These are phyloP conservation scores for Neurospora crassa DNA, from an alignment of 2,329 filamentous ascomycete species.

Conservation along the genomic window DNA sequence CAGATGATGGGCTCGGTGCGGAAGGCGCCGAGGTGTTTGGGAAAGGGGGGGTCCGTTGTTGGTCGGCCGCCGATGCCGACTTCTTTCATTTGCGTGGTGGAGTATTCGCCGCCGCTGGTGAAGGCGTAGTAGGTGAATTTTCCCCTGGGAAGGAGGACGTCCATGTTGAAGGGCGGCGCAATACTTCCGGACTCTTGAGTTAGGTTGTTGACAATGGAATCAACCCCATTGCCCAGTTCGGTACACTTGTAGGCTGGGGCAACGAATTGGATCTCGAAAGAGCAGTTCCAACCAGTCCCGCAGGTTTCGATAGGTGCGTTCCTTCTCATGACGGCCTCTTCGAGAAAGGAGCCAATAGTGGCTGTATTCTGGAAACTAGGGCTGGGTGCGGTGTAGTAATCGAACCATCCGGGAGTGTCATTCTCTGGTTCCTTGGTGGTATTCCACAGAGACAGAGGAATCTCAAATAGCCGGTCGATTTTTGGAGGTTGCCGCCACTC, in stretches of 20 bases:
- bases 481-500: constrained; percentile 17
- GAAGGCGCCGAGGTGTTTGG: constrained; percentile 25
- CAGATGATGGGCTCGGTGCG: constrained; percentile 29
- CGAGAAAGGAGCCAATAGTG: constrained; percentile 18
- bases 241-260: constrained; percentile 31
- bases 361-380: constrained; percentile 16
- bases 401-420: constrained; percentile 18
- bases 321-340: constrained; percentile 16
- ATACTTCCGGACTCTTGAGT: constrained; percentile 21
- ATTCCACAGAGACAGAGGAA: constrained; percentile 19
- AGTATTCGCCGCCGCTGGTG: constrained; percentile 26
- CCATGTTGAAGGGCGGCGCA: constrained; percentile 23
- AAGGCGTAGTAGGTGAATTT: constrained; percentile 26
- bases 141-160: constrained; percentile 24
- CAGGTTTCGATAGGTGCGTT: constrained; percentile 26
- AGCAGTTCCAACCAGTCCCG: constrained; percentile 29
- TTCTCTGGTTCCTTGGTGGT: constrained; percentile 12
- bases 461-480: constrained; percentile 16
- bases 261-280: constrained; percentile 25
- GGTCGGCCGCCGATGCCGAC: constrained; percentile 24
- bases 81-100: constrained; percentile 21
- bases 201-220: constrained; percentile 16
- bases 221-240: constrained; percentile 23
- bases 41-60: constrained; percentile 18
- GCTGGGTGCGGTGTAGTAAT: constrained; percentile 20